phyloP scores from a whole-genome alignment of 2,329 filamentous ascomycete genomes.

The Alternaria rosae region DNA sequence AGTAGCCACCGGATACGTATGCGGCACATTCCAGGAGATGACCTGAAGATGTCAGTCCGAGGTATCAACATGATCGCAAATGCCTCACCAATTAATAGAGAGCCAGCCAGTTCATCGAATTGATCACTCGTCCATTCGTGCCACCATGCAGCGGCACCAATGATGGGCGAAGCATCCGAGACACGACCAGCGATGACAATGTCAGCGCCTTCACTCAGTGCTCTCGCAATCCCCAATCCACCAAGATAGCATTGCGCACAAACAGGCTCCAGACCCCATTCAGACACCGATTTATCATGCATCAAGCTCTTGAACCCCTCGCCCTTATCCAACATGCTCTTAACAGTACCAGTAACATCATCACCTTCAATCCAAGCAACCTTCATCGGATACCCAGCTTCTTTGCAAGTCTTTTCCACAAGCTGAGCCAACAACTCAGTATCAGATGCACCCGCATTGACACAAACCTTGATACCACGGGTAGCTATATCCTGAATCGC shows the following conservation, averaged over 20 bases:
- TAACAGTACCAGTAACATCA: constrained; percentile 46
- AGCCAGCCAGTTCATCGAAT: constrained; percentile 40
- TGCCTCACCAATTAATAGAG: constrained; percentile 37
- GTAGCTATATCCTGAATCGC: constrained; percentile 43
- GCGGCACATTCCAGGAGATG: constrained; percentile 52
- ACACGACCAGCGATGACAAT: constrained; percentile 44
- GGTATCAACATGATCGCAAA: background rate
- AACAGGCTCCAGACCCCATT: constrained; percentile 44
- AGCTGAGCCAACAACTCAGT: constrained; percentile 36
- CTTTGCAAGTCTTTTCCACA: constrained; percentile 36
- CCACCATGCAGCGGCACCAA: constrained; percentile 61
- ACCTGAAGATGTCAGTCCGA: constrained; percentile 50
- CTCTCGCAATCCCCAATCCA: constrained; percentile 32
- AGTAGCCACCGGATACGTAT: constrained; percentile 45
- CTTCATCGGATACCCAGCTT: constrained; percentile 36
- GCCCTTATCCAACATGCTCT: constrained; percentile 50
- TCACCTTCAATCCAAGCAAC: constrained; percentile 56
- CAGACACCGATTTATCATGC: constrained; percentile 48
- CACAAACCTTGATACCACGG: constrained; percentile 40
- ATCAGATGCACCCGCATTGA: constrained; percentile 44
- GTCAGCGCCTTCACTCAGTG: constrained; percentile 35
- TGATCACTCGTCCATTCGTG: constrained; percentile 57
- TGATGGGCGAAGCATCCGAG: constrained; percentile 49
- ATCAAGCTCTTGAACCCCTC: constrained; percentile 46
- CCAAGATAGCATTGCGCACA: constrained; percentile 26